Evolutionary conservation across 2,329 filamentous ascomycete species (phyloP), one percentile per base, ranked within the genome.

Genomic region (Aspergillus calidoustus): DNA sequence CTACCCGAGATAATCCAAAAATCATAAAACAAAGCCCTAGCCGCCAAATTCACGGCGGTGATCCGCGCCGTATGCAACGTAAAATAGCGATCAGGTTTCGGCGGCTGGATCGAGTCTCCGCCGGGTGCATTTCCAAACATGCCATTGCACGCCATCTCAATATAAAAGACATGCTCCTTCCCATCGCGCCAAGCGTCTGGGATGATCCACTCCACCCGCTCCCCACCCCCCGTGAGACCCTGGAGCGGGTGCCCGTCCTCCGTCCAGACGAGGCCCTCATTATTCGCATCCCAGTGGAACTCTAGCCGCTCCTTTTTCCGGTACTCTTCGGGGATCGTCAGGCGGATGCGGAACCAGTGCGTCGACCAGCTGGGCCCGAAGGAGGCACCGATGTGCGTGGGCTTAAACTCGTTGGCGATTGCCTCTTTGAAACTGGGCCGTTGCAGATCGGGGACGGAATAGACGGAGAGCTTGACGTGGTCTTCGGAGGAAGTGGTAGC

Each of bases 341-440:
- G 80, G 60, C 89, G 82, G 59, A 97, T 86, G 70, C 89, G 91
- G 85, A 99, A 96, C 95, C 95, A 99, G 77, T 98, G 95, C 8
- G 95, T 99, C 1, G 93, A 91, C 95, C 95, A 99, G 41, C 93
- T 95, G 2, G 95, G 95, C 0, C 95, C 95, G 69, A 98, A 98
- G 7, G 83, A 87, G 61, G 90, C 84, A 62, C 94, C 93, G 58
- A 93, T 87, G 19, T 86, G 81, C 8, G 93, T 91, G 53, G 89
- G 84, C 55, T 84, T 86, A 81, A 94, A 99, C 7, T 89, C 81
- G 68, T 96, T 88, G n/a, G 82, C 84, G 13, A 83, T 87, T 13
- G 93, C 94, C 59, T 97, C 92, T 65, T 93, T 81, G 80, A 99
- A 99, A 3, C 89, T 89, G 2, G 95, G 95, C 17, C 95, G 88